These are phyloP conservation scores for Priceomyces carsonii DNA, from an alignment of 805 yeast genomes.

Conservation along the genomic window DNA sequence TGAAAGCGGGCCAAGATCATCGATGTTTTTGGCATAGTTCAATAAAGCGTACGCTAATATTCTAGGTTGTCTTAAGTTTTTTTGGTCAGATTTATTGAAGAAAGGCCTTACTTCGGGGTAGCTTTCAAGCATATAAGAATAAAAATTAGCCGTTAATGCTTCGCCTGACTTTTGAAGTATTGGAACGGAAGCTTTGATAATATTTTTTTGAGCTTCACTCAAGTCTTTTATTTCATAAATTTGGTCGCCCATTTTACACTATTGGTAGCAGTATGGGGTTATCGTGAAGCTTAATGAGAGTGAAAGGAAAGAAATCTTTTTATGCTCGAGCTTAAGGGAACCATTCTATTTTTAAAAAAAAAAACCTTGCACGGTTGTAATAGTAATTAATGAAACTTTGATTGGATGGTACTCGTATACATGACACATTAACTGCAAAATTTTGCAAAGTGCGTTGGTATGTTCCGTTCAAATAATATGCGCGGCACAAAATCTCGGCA, in stretches of 20 bases:
- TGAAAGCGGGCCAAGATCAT: constrained; percentile 53
- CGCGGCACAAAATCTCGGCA: no score
- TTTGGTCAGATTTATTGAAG: constrained; percentile 63
- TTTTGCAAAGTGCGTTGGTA: no score
- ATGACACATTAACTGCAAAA: no score
- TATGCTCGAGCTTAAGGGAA: no score
- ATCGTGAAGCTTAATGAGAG: no score
- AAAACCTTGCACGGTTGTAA: no score
- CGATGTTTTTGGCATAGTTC: constrained; percentile 63
- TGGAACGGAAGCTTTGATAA: constrained; percentile 53
- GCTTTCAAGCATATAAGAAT: constrained; percentile 52
- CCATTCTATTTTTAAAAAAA: no score
- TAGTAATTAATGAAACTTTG: no score
- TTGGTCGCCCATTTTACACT: constrained; percentile 7
- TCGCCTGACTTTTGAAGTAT: constrained; percentile 57
- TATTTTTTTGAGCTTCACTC: constrained; percentile 27
- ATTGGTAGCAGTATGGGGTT: no score
- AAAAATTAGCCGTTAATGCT: constrained; percentile 53
- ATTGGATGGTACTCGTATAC: no score
- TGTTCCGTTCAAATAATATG: no score
- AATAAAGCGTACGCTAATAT: constrained; percentile 64
- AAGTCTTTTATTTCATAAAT: constrained; percentile 28
- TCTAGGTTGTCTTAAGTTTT: constrained; percentile 55
- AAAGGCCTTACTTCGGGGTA: constrained; percentile 58
- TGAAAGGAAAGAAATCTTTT: no score